These are phyloP conservation scores for Leccinum arenicola DNA, from an alignment of 768 basidiomycete genomes.

Conservation along the genomic window DNA sequence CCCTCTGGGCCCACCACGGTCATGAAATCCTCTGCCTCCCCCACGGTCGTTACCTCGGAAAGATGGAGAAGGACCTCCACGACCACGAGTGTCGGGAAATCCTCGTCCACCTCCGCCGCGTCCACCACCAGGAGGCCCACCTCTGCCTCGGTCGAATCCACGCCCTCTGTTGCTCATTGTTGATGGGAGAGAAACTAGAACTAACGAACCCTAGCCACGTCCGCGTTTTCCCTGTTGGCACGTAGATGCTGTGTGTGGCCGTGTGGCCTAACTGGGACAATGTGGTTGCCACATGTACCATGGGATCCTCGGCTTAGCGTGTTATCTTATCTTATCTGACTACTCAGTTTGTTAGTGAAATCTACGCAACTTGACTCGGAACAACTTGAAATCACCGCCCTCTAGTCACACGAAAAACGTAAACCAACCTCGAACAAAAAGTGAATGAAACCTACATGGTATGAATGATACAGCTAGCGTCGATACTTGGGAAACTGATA, in stretches of 20 bases:
- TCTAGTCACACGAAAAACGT: not conserved
- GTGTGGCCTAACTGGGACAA: constrained; percentile 5
- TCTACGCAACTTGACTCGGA: not conserved
- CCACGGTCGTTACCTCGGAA: constrained; percentile 32
- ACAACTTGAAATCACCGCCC: not conserved
- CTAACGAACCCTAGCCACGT: not conserved
- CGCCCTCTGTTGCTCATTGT: constrained; percentile 39
- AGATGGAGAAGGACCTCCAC: constrained; percentile 24
- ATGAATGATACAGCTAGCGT: not conserved
- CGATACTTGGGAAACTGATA: not conserved
- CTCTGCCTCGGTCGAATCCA: constrained; percentile 39
- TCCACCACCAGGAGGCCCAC: constrained; percentile 29
- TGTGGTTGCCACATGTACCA: constrained; percentile 6
- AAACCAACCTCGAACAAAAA: not conserved
- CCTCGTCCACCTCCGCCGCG: constrained; percentile 35
- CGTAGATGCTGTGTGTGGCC: constrained; percentile 21
- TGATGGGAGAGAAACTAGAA: not conserved
- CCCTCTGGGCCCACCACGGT: constrained; percentile 25
- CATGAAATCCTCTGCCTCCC: constrained; percentile 29
- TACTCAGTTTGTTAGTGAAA: not conserved
- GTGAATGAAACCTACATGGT: not conserved
- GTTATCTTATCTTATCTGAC: constrained; percentile 27
- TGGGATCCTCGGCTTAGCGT: not conserved
- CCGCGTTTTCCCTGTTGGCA: constrained; percentile 8
- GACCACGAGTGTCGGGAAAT: constrained; percentile 24